These are phyloP conservation scores for Monilinia fructigena DNA, from an alignment of 2,329 filamentous ascomycete species.

Conservation along the genomic window DNA sequence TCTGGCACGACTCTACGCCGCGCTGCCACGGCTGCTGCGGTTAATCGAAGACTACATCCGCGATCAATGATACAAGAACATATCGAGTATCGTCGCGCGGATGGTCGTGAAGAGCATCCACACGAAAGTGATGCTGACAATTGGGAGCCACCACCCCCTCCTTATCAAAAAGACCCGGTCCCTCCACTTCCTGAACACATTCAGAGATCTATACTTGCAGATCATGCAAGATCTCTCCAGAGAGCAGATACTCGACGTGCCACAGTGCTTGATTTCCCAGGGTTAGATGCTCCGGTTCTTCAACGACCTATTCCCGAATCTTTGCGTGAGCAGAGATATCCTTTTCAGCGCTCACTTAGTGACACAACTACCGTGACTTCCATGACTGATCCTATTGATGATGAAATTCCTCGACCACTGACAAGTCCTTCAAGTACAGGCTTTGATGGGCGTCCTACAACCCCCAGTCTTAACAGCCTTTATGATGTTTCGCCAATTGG, in stretches of 20 bases:
- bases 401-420: slow-evolving; percentile 37
- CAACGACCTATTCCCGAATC: slow-evolving; percentile 33
- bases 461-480: slow-evolving; percentile 36
- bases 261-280: slow-evolving; percentile 33
- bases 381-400: slow-evolving; percentile 31
- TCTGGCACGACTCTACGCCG: slow-evolving; percentile 69
- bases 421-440: slow-evolving; percentile 38
- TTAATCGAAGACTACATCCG: slow-evolving; percentile 66
- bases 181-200: slow-evolving; percentile 40
- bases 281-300: slow-evolving; percentile 31
- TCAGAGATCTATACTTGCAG: slow-evolving; percentile 38
- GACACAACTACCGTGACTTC: slow-evolving; percentile 40
- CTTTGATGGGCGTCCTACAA: slow-evolving; percentile 10
- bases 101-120: slow-evolving; percentile 69
- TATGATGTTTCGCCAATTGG: slow-evolving; percentile 41
- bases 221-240: slow-evolving; percentile 35
- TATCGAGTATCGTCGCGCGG: slow-evolving; percentile 65
- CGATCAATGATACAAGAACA: slow-evolving; percentile 53
- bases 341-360: slow-evolving; percentile 42
- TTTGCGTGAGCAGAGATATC: slow-evolving; percentile 31
- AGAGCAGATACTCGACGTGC: slow-evolving; percentile 34
- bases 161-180: slow-evolving; percentile 65
- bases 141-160: slow-evolving; percentile 82
- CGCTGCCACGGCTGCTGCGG: slow-evolving; percentile 73
- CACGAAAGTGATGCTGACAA: slow-evolving; percentile 87